phyloP scores from a whole-genome alignment of 192 early-diverging fungal species.

The Rhizoclosmatium sp. region DNA sequence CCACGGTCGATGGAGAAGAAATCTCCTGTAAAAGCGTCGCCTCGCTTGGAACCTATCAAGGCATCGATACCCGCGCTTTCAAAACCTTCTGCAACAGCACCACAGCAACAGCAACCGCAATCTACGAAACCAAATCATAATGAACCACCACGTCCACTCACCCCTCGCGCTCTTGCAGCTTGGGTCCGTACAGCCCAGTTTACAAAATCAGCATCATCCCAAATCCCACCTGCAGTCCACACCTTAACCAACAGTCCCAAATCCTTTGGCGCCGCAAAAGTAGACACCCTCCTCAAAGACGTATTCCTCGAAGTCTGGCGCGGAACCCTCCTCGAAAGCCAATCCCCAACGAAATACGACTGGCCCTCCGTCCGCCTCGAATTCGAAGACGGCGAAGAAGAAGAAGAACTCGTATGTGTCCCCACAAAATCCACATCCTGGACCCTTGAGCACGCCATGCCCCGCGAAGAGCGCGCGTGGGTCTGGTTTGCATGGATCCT shows the following conservation, averaged over 20 bases:
- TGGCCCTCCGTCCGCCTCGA: background rate
- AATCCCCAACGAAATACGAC: background rate
- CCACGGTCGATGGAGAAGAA: too few relatives aligned
- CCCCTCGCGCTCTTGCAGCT: background rate
- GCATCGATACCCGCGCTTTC: too few relatives aligned
- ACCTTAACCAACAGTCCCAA: background rate
- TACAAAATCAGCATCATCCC: background rate
- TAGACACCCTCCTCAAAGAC: background rate
- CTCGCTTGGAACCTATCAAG: too few relatives aligned
- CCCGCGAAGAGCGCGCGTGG: background rate
- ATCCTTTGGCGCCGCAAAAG: background rate
- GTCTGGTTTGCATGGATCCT: background rate
- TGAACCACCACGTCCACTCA: background rate
- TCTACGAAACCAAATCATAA: too few relatives aligned
- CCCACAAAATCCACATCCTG: background rate
- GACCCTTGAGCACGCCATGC: background rate
- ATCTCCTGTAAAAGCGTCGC: too few relatives aligned
- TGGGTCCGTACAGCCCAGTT: background rate
- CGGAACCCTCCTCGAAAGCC: too few relatives aligned
- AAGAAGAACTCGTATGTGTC: background rate
- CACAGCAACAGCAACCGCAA: too few relatives aligned
- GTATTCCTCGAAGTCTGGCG: background rate
- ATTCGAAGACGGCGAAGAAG: background rate
- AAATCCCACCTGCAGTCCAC: background rate
- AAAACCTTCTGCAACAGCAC: too few relatives aligned